Conservation (phyloP, 139 green algal genomes). For the Zygnema circumcarinatum region DNA sequence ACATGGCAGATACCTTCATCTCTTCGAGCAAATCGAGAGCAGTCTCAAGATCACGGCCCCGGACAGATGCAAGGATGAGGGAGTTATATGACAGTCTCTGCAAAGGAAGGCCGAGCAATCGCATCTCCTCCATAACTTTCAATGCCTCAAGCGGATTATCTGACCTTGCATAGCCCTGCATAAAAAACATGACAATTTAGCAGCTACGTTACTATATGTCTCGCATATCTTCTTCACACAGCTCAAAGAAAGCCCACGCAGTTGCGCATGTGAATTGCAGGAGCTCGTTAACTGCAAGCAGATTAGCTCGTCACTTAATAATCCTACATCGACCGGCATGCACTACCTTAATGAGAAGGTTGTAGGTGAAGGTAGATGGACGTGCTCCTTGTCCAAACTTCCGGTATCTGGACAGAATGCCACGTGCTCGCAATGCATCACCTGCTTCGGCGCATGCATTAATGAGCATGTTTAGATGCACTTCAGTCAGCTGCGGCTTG, state of each 20-base stretch:
- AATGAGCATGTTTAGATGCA: slow-evolving; percentile 54
- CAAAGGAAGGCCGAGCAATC: slow-evolving; percentile 19
- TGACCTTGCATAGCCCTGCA: slow-evolving; percentile 55
- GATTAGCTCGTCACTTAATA: too few species aligned
- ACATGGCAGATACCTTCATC: slow-evolving; percentile 57
- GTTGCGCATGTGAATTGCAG: too few species aligned
- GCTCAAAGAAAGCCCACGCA: too few species aligned
- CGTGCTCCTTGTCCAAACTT: slow-evolving; percentile 6
- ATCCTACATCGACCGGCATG: too few species aligned
- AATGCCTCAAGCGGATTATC: slow-evolving; percentile 54
- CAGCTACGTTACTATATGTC: too few species aligned
- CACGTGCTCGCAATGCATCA: slow-evolving; percentile 38
- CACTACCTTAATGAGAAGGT: slow-evolving; percentile 59
- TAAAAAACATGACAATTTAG: too few species aligned
- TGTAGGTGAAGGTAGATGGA: slow-evolving; percentile 52
- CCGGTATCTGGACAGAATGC: slow-evolving; percentile 40
- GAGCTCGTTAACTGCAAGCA: too few species aligned
- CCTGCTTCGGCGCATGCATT: slow-evolving; percentile 58
- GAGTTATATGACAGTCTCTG: slow-evolving; percentile 49
- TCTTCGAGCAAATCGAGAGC: slow-evolving; percentile 46
- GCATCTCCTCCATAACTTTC: slow-evolving; percentile 51
- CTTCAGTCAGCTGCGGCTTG: slow-evolving; percentile 40
- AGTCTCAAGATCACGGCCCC: slow-evolving; percentile 28
- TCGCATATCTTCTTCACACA: too few species aligned
- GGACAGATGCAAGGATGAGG: slow-evolving; percentile 55